These are phyloP conservation scores for Colletotrichum limetticola DNA, from an alignment of 2,329 filamentous ascomycete species.

Conservation along the genomic window DNA sequence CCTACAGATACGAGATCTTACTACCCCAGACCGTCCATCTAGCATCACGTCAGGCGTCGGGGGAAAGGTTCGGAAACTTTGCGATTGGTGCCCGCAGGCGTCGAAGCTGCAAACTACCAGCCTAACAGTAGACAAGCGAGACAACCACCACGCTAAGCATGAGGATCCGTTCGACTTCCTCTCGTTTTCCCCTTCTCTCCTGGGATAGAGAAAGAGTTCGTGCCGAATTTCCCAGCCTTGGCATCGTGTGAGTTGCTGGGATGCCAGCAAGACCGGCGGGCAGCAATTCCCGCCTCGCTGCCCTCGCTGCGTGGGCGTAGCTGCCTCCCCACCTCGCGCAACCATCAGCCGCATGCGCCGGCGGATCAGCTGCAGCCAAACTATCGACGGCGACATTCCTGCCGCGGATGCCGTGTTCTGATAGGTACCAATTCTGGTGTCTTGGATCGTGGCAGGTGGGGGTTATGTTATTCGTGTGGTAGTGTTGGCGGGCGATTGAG, in stretches of 20 bases:
- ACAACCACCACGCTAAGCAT: constrained; percentile 1
- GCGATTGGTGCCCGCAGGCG: constrained; percentile 26
- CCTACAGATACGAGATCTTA: constrained; percentile 20
- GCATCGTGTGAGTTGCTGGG: not conserved
- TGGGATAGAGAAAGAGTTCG: not conserved
- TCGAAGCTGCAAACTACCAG: not conserved
- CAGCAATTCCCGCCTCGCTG: not conserved
- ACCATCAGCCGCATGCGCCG: constrained; percentile 16
- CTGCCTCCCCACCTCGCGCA: not conserved
- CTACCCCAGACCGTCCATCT: constrained; percentile 2
- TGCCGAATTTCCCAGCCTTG: not conserved
- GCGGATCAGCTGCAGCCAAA: constrained; percentile 4
- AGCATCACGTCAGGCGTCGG: not conserved
- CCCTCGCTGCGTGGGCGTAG: not conserved
- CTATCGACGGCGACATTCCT: constrained; percentile 12
- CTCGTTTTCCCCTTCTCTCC: not conserved
- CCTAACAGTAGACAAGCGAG: not conserved
- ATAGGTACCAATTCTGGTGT: not conserved
- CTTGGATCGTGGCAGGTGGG: not conserved
- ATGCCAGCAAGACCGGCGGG: not conserved
- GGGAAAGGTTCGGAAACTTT: not conserved
- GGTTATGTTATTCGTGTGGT: not conserved
- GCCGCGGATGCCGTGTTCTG: not conserved
- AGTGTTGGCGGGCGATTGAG: not conserved
- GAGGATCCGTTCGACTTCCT: not conserved